Evolutionary conservation across 805 yeast genomes (phyloP).

Genomic region (Metschnikowia cerradonensis): DNA sequence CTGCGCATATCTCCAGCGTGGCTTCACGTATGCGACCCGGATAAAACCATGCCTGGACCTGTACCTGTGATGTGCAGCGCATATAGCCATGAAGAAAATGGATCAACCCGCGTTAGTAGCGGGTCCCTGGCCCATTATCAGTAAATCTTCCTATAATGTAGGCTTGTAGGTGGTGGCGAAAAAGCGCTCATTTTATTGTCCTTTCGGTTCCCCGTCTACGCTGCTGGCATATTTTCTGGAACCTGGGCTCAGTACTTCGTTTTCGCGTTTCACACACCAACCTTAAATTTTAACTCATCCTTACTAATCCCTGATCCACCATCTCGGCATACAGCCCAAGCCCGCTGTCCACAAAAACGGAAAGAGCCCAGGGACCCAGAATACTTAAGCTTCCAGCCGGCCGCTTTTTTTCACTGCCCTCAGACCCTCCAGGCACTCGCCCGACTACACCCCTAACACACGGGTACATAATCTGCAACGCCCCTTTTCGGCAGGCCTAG

Average conservation of each 20-base stretch:
- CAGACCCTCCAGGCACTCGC: not conserved
- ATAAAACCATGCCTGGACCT: not conserved
- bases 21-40: not conserved
- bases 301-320: not conserved
- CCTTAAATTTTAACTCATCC: not conserved
- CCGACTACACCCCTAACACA: not conserved
- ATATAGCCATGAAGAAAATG: not conserved
- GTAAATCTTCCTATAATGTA: too few species aligned
- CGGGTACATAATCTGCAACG: not conserved
- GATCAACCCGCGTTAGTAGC: not conserved
- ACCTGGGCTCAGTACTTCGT: not conserved
- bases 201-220: not conserved
- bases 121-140: not conserved
- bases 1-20: not conserved
- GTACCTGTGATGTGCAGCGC: not conserved
- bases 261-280: conserved; percentile 5
- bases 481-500: not conserved
- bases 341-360: not conserved
- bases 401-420: too few species aligned
- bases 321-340: not conserved
- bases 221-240: not conserved
- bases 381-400: not conserved
- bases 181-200: not conserved
- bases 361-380: not conserved
- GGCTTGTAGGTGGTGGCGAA: not conserved